These are phyloP conservation scores for Botryotinia convoluta DNA, from an alignment of 2,329 filamentous ascomycete species.

Conservation along the genomic window DNA sequence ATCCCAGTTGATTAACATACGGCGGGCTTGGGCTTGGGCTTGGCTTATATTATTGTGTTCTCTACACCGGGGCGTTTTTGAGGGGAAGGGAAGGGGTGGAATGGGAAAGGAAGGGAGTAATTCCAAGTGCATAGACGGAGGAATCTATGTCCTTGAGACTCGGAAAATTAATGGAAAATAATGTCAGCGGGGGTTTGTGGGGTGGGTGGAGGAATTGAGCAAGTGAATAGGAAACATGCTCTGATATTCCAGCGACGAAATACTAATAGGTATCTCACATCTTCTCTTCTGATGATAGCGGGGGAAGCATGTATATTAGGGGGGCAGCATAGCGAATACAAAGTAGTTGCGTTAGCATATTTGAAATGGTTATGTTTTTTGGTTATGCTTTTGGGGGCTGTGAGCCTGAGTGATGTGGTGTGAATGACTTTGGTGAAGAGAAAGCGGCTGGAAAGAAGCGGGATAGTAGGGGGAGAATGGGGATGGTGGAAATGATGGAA, in stretches of 20 bases:
- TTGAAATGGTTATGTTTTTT: background rate
- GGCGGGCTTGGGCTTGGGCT: background rate
- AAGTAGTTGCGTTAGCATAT: background rate
- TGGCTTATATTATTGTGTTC: conserved; percentile 8
- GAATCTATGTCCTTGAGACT: background rate
- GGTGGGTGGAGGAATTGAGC: background rate
- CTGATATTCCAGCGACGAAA: background rate
- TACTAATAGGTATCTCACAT: background rate
- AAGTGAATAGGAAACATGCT: background rate
- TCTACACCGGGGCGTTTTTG: background rate
- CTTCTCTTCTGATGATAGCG: background rate
- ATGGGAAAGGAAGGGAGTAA: background rate
- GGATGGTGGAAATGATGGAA: background rate
- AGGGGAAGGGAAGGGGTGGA: background rate
- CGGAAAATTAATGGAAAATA: background rate
- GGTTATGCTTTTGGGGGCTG: background rate
- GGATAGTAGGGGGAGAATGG: background rate
- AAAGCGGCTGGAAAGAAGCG: background rate
- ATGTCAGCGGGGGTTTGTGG: background rate
- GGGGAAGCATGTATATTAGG: background rate
- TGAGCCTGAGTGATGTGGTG: background rate
- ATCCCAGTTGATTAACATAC: background rate
- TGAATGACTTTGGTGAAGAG: background rate
- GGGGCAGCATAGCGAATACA: background rate
- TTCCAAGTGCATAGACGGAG: background rate